Conservation (phyloP, 192 early-diverging fungal species). For the Backusella sp. region DNA sequence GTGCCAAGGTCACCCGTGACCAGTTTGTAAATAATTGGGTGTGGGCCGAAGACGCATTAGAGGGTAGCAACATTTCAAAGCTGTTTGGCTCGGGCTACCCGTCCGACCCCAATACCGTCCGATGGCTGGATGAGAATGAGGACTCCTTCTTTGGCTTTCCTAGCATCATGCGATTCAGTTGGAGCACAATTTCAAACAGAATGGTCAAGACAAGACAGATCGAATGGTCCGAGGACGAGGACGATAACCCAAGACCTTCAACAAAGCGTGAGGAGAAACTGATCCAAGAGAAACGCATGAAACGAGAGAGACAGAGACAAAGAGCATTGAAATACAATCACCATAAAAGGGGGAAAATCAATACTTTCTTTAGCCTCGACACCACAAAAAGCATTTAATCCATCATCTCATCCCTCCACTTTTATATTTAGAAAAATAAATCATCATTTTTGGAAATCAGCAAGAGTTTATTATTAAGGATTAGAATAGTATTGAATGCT, state of each 20-base stretch:
- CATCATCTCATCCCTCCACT: background rate
- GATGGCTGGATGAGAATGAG: slow-evolving; percentile 77
- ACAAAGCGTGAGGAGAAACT: background rate
- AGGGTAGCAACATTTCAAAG: slow-evolving; percentile 45
- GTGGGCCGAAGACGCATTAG: slow-evolving; percentile 56
- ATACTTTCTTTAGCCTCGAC: background rate
- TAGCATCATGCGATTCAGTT: slow-evolving; percentile 88
- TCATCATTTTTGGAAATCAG: background rate
- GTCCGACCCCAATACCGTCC: slow-evolving; percentile 85
- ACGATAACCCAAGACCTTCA: background rate
- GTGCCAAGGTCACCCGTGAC: slow-evolving; percentile 91
- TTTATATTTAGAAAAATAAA: background rate
- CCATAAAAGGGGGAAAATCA: slow-evolving; percentile 3
- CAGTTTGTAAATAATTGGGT: slow-evolving; percentile 61
- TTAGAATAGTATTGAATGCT: background rate
- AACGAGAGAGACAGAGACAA: background rate
- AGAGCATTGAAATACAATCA: slow-evolving; percentile 8
- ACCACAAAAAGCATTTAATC: background rate
- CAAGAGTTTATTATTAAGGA: background rate
- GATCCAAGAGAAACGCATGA: background rate
- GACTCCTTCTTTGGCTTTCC: slow-evolving; percentile 95
- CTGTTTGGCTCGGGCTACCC: slow-evolving; percentile 93
- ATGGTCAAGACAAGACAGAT: slow-evolving; percentile 50
- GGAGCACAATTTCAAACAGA: slow-evolving; percentile 81
- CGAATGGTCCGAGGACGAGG: slow-evolving; percentile 25